phyloP scores from a whole-genome alignment of 495 filamentous ascomycete genomes.

The Daldinia childiae region DNA sequence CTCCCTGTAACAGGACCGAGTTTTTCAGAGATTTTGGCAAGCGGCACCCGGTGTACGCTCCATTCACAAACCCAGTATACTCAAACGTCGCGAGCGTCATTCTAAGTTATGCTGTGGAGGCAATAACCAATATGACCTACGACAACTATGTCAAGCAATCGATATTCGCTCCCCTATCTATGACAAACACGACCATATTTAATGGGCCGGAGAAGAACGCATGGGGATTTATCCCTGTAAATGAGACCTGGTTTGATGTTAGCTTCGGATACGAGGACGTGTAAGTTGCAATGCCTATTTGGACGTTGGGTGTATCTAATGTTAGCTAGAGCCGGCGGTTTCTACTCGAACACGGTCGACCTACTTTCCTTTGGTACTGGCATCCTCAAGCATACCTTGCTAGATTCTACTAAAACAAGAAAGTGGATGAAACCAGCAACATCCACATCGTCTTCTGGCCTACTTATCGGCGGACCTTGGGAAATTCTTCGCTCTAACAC shows the following conservation, averaged over 20 bases:
- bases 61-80: conserved; percentile 53
- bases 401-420: conserved; percentile 56
- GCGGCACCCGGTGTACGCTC: conserved; percentile 49
- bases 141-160: conserved; percentile 41
- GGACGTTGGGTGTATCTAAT: conserved; percentile 14
- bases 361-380: conserved; percentile 59
- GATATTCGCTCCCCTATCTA: conserved; percentile 52
- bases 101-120: conserved; percentile 51
- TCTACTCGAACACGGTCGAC: conserved; percentile 65
- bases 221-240: conserved; percentile 53
- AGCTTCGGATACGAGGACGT: conserved; percentile 56
- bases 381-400: conserved; percentile 58
- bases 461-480: conserved; percentile 64
- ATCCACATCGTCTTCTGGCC: conserved; percentile 56
- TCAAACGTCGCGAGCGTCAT: conserved; percentile 54
- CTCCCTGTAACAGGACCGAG: conserved; percentile 44
- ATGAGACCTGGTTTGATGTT: conserved; percentile 52
- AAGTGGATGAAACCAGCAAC: conserved; percentile 65
- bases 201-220: conserved; percentile 44
- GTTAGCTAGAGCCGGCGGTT: conserved; percentile 52
- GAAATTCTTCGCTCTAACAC: conserved; percentile 57
- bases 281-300: conserved; percentile 45
- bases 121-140: conserved; percentile 48
- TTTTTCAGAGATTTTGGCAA: conserved; percentile 50
- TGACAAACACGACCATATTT: conserved; percentile 53